These are phyloP conservation scores for Scheffersomyces quercinus DNA, from an alignment of 1,139 yeast species.

Conservation along the genomic window DNA sequence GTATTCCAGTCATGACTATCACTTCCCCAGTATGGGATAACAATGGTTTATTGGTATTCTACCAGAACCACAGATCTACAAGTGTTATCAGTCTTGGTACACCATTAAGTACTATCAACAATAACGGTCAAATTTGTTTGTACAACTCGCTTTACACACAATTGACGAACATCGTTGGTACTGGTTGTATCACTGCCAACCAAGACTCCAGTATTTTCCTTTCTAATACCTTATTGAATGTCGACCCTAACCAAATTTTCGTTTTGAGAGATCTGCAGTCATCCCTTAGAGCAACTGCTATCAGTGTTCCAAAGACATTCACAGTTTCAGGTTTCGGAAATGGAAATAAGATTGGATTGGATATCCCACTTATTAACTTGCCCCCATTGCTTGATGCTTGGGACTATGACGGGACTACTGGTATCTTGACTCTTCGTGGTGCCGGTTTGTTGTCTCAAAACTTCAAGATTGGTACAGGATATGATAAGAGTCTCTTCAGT, in stretches of 20 bases:
- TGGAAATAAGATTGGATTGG: slow-evolving; percentile 28
- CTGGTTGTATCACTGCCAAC: slow-evolving; percentile 31
- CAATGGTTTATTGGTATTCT: slow-evolving; percentile 25
- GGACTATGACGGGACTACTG: slow-evolving; percentile 13
- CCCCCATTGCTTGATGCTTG: slow-evolving; percentile 9
- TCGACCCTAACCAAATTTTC: slow-evolving; percentile 21
- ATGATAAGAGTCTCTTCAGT: slow-evolving; percentile 13
- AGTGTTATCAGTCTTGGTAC: slow-evolving; percentile 24
- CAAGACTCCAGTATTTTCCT: slow-evolving; percentile 21
- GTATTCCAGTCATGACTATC: slow-evolving; percentile 14
- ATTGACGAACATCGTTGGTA: slow-evolving; percentile 25
- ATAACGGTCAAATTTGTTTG: slow-evolving; percentile 34
- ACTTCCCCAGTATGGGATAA: slow-evolving; percentile 24
- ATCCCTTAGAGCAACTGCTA: slow-evolving; percentile 18
- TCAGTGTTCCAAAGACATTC: slow-evolving; percentile 20
- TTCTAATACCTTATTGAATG: slow-evolving; percentile 15
- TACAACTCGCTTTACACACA: slow-evolving; percentile 24
- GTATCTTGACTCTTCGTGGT: slow-evolving; percentile 15
- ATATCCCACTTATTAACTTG: slow-evolving; percentile 14
- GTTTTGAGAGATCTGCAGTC: slow-evolving; percentile 21
- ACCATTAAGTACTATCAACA: slow-evolving; percentile 18
- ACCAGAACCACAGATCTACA: slow-evolving; percentile 18
- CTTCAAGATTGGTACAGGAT: slow-evolving; percentile 23
- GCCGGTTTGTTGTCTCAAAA: slow-evolving; percentile 6
- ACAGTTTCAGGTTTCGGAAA: slow-evolving; percentile 34